These are phyloP conservation scores for Kwoniella shandongensis DNA, from an alignment of 768 basidiomycete species.

Conservation along the genomic window DNA sequence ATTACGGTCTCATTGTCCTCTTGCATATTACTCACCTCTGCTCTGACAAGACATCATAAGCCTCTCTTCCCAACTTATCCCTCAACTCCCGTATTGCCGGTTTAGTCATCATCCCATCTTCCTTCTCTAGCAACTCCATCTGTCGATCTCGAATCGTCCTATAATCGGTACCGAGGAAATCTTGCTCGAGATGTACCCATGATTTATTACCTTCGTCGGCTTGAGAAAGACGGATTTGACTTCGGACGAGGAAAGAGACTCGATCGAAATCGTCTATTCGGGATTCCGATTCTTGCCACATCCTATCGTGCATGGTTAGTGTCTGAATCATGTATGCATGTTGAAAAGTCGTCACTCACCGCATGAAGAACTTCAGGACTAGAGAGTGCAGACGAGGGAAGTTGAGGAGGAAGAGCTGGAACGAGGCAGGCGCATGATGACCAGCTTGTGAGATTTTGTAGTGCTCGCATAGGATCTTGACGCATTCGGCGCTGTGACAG, in stretches of 20 bases:
- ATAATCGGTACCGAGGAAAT: conserved; percentile 43
- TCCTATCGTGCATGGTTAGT: conserved; percentile 19
- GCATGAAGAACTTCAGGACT: conserved; percentile 42
- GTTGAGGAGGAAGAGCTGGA: conserved; percentile 43
- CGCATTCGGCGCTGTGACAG: conserved; percentile 38
- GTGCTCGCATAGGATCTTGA: conserved; percentile 46
- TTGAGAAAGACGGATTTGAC: conserved; percentile 39
- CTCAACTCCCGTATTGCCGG: conserved; percentile 31
- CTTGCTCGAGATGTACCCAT: conserved; percentile 44
- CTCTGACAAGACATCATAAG: conserved; percentile 38
- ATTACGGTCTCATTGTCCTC: conserved; percentile 1
- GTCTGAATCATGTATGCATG: background rate
- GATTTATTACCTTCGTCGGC: conserved; percentile 37
- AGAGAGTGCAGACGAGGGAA: conserved; percentile 38
- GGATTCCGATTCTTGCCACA: conserved; percentile 47
- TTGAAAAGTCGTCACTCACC: conserved; percentile 25
- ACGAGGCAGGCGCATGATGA: conserved; percentile 32
- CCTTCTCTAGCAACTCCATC: conserved; percentile 47
- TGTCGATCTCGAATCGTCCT: conserved; percentile 42
- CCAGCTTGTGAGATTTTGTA: conserved; percentile 42
- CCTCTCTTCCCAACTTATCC: conserved; percentile 39
- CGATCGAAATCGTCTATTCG: conserved; percentile 32
- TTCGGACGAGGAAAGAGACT: conserved; percentile 35
- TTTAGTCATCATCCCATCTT: conserved; percentile 40
- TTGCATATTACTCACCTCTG: conserved; percentile 29